phyloP scores from a whole-genome alignment of 1,284 basidiomycete genomes.

The Leccinum fallax region DNA sequence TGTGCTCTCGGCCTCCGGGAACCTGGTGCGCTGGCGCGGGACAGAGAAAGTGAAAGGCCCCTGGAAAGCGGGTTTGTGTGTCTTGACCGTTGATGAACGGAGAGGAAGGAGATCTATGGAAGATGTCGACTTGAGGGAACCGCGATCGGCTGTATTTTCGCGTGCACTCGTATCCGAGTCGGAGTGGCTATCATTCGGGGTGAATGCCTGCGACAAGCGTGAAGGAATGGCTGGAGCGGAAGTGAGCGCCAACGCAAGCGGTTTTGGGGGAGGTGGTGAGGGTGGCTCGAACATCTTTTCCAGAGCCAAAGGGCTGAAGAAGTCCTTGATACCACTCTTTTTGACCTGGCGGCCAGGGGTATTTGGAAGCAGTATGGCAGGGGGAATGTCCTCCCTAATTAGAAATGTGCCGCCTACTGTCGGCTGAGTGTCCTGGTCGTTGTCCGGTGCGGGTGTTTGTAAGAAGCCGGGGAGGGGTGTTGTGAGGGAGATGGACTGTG shows the following conservation, averaged over 20 bases:
- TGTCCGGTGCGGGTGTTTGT: slow-evolving; percentile 42
- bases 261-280: slow-evolving; percentile 55
- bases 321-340: slow-evolving; percentile 70
- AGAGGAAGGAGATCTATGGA: slow-evolving; percentile 27
- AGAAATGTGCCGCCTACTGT: slow-evolving; percentile 71
- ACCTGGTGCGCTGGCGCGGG: slow-evolving; percentile 47
- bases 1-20: slow-evolving; percentile 53
- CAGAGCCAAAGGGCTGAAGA: slow-evolving; percentile 83
- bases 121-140: slow-evolving; percentile 16
- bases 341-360: slow-evolving; percentile 61
- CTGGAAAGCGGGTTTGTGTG: slow-evolving; percentile 41
- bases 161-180: slow-evolving; percentile 24
- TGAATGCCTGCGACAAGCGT: slow-evolving; percentile 38
- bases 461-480: slow-evolving; percentile 58
- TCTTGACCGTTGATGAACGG: slow-evolving; percentile 5
- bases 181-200: slow-evolving; percentile 31
- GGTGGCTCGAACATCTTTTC: slow-evolving; percentile 93
- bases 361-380: slow-evolving; percentile 58
- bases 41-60: slow-evolving; percentile 79
- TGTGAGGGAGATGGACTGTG: slow-evolving; percentile 62
- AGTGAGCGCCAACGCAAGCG: slow-evolving; percentile 26
- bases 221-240: slow-evolving; percentile 39
- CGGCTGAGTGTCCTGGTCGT: slow-evolving; percentile 33
- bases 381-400: slow-evolving; percentile 69
- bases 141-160: slow-evolving; percentile 10